phyloP scores from a whole-genome alignment of 768 basidiomycete species.

The Pholiota molesta region DNA sequence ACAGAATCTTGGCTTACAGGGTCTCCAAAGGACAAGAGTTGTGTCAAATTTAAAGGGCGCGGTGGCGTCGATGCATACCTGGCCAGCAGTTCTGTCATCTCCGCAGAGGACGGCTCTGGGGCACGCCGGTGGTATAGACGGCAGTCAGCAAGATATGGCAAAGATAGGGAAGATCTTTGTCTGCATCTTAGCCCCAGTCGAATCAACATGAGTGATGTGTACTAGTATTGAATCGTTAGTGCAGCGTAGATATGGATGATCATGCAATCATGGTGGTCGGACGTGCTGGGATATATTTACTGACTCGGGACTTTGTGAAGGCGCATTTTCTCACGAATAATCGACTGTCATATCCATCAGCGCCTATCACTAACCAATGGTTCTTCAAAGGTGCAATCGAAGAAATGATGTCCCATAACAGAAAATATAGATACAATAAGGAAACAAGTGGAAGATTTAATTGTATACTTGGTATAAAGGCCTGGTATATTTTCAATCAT shows the following conservation, averaged over 20 bases:
- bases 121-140: slow-evolving; percentile 27
- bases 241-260: background rate
- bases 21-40: slow-evolving; percentile 74
- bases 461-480: slow-evolving; percentile 95
- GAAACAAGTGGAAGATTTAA: slow-evolving; percentile 44
- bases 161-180: background rate
- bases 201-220: background rate
- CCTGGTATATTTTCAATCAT: slow-evolving; percentile 37
- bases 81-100: slow-evolving; percentile 62
- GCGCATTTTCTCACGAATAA: too few relatives aligned
- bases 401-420: background rate
- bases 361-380: too few relatives aligned
- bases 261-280: background rate
- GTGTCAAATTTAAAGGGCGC: slow-evolving; percentile 71
- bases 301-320: too few relatives aligned
- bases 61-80: slow-evolving; percentile 65
- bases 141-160: background rate
- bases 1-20: slow-evolving; percentile 74
- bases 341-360: too few relatives aligned
- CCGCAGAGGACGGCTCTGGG: slow-evolving; percentile 49
- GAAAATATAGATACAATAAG: slow-evolving; percentile 12
- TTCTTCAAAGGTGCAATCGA: background rate
- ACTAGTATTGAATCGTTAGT: background rate
- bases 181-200: background rate
- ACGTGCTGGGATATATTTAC: background rate